Conservation (phyloP, 2,329 filamentous ascomycete species). For the Reticulascus tulasneorum region DNA sequence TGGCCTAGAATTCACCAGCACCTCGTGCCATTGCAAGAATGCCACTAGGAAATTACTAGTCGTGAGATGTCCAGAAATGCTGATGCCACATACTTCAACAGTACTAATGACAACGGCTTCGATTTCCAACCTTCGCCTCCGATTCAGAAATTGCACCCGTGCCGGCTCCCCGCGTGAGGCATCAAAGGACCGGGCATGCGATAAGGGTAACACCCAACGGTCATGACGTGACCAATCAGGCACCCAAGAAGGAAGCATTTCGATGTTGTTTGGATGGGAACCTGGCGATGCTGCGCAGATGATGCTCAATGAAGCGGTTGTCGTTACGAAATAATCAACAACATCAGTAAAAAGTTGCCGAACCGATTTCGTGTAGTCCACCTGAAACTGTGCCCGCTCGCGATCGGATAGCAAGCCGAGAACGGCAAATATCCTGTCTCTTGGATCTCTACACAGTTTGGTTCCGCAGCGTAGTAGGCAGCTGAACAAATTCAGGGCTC, state of each 20-base stretch:
- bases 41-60: too few species aligned
- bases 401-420: constrained; percentile 25
- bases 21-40: too few species aligned
- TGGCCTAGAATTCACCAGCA: too few species aligned
- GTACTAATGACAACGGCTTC: too few species aligned
- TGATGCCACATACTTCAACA: too few species aligned
- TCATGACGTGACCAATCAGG: constrained; percentile 35
- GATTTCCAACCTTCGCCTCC: too few species aligned
- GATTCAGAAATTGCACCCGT: too few species aligned
- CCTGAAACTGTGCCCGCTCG: constrained; percentile 20
- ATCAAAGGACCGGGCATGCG: too few species aligned
- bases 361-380: constrained; percentile 26
- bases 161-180: too few species aligned
- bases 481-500: constrained; percentile 18
- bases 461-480: constrained; percentile 19
- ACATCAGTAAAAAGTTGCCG: constrained; percentile 30
- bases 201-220: too few species aligned
- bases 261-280: constrained; percentile 18
- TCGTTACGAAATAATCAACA: constrained; percentile 24
- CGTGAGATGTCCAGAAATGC: too few species aligned
- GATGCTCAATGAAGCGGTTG: constrained; percentile 24
- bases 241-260: constrained; percentile 27
- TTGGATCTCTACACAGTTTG: constrained; percentile 24
- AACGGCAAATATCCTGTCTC: constrained; percentile 32
- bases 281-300: constrained; percentile 30